phyloP scores from a whole-genome alignment of 1,284 basidiomycete genomes.

The Dichomitus squalens region DNA sequence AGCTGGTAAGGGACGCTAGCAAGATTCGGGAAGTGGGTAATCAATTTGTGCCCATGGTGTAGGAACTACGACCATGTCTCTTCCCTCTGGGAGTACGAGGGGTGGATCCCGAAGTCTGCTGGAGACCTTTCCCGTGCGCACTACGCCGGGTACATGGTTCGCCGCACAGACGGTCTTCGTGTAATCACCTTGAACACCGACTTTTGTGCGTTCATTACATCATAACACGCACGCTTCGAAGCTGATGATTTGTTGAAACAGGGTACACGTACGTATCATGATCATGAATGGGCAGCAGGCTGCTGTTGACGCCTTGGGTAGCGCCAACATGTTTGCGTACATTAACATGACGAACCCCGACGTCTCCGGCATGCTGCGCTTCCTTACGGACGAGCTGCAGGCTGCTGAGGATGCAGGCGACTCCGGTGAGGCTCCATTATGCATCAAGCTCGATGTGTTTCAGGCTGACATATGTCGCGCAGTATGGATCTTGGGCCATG shows the following conservation, averaged over 20 bases:
- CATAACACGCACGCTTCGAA: neutral
- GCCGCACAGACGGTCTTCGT: slow-evolving; percentile 66
- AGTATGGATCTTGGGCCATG: slow-evolving; percentile 85
- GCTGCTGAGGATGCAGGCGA: slow-evolving; percentile 73
- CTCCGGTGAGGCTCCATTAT: slow-evolving; percentile 44
- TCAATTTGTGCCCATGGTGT: neutral
- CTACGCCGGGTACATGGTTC: slow-evolving; percentile 77
- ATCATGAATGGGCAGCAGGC: neutral
- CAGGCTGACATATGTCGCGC: neutral
- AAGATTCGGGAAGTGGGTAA: too few species aligned
- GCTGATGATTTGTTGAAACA: slow-evolving; percentile 20
- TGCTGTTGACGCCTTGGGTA: slow-evolving; percentile 28
- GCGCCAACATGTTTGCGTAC: slow-evolving; percentile 75
- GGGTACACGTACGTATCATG: slow-evolving; percentile 49
- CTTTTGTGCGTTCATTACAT: slow-evolving; percentile 51
- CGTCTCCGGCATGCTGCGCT: slow-evolving; percentile 74
- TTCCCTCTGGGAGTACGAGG: slow-evolving; percentile 67
- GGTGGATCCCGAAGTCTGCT: slow-evolving; percentile 67
- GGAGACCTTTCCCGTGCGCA: slow-evolving; percentile 65
- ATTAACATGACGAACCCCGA: slow-evolving; percentile 76
- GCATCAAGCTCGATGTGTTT: too few species aligned
- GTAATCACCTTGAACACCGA: slow-evolving; percentile 82
- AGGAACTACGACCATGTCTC: slow-evolving; percentile 81
- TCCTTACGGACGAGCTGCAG: slow-evolving; percentile 82
- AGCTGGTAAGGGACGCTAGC: slow-evolving; percentile 51